Percentiles rank a stretch among this genome's conserved stretches.
Conservation (phyloP, 768 basidiomycete species). For the Tricholoma saponaceum region DNA sequence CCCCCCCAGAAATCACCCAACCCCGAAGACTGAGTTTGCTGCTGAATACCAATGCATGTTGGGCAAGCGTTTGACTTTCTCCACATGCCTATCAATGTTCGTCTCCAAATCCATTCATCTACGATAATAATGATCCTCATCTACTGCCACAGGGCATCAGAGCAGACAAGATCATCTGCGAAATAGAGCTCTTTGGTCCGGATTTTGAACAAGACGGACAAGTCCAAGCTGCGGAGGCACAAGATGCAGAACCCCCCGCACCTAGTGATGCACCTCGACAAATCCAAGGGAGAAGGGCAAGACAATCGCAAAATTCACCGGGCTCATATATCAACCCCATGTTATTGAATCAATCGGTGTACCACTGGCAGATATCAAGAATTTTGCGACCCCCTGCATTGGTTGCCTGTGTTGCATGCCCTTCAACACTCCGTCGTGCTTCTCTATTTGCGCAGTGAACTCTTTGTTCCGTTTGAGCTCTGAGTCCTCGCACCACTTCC, state of each 20-base stretch:
- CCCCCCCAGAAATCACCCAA: no score
- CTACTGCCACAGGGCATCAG: constrained; percentile 65
- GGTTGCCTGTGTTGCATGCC: constrained; percentile 94
- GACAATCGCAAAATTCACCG: constrained; percentile 87
- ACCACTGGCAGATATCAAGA: constrained; percentile 85
- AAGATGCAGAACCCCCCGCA: constrained; percentile 31
- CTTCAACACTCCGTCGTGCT: no score
- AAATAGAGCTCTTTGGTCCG: constrained; percentile 92
- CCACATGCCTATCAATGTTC: constrained; percentile 99
- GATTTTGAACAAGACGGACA: constrained; percentile 74
- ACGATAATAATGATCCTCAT: constrained; percentile 64
- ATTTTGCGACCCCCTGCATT: constrained; percentile 95
- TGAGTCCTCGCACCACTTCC: no score
- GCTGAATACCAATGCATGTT: constrained; percentile 94
- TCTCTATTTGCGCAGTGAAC: no score
- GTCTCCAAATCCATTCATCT: constrained; percentile 19
- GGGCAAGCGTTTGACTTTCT: constrained; percentile 92
- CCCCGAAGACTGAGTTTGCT: constrained; percentile 96
- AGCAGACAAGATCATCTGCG: constrained; percentile 95
- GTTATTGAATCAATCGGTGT: constrained; percentile 95
- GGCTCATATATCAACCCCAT: constrained; percentile 96
- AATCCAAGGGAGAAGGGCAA: constrained; percentile 94
- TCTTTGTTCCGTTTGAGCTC: no score
- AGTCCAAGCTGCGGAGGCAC: constrained; percentile 44
- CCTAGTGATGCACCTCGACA: constrained; percentile 44